Evolutionary conservation across 495 filamentous ascomycete genomes (phyloP).

Genomic region (Talaromyces wortmannii): DNA sequence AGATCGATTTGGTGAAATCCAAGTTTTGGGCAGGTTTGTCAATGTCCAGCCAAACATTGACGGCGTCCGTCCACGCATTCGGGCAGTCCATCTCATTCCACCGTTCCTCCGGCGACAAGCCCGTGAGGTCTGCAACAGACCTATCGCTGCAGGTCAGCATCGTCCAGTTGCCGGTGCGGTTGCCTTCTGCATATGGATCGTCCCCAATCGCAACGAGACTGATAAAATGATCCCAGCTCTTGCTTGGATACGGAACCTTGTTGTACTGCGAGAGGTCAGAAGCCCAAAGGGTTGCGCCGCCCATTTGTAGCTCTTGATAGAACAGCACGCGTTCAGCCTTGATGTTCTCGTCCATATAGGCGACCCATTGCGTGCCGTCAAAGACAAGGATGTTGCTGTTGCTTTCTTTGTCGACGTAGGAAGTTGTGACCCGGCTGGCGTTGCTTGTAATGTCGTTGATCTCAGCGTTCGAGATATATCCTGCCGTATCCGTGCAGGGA

Average conservation of each 20-base stretch:
- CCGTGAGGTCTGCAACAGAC: background rate
- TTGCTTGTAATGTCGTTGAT: slow-evolving; percentile 1
- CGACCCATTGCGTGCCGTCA: slow-evolving; percentile 26
- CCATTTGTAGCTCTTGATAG: slow-evolving; percentile 18
- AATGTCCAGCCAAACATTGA: slow-evolving; percentile 8
- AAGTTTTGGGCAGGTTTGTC: background rate
- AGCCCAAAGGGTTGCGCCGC: slow-evolving; percentile 32
- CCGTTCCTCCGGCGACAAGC: slow-evolving; percentile 4
- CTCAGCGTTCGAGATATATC: slow-evolving; percentile 16
- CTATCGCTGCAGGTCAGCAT: slow-evolving; percentile 9
- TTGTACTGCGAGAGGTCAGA: slow-evolving; percentile 19
- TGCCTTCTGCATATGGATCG: background rate
- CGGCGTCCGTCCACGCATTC: slow-evolving; percentile 13
- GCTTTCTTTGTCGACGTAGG: slow-evolving; percentile 9
- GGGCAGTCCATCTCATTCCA: slow-evolving; percentile 15
- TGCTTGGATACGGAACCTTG: background rate
- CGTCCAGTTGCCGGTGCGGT: slow-evolving; percentile 17
- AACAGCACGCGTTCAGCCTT: slow-evolving; percentile 8
- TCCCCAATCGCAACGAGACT: background rate
- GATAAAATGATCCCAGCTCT: background rate
- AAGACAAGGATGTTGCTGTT: slow-evolving; percentile 31
- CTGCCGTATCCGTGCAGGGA: slow-evolving; percentile 17
- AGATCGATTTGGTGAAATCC: background rate
- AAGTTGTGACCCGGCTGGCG: background rate
- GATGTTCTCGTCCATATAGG: slow-evolving; percentile 26